These are phyloP conservation scores for Fusarium sp. DNA, from an alignment of 2,329 filamentous ascomycete genomes.

Conservation along the genomic window DNA sequence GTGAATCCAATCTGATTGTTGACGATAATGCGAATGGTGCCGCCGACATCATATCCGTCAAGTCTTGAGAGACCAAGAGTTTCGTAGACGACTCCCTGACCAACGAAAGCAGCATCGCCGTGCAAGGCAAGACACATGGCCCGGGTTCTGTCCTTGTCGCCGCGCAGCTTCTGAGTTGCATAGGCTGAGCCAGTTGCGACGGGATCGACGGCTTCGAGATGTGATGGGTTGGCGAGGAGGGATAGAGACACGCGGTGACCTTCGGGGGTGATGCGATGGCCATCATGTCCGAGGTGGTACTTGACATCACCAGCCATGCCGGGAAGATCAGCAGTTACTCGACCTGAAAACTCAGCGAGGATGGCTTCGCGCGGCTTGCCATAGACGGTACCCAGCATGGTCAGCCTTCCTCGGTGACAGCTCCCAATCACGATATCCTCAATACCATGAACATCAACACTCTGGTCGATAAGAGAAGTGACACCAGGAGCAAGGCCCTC, in stretches of 20 bases:
- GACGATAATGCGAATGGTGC: constrained; percentile 94
- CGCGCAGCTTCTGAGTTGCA: constrained; percentile 97
- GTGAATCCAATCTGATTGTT: constrained; percentile 99
- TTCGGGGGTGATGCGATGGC: constrained; percentile 95
- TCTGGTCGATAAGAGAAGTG: constrained; percentile 97
- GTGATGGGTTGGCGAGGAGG: constrained; percentile 96
- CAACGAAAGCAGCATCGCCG: constrained; percentile 96
- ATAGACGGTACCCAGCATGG: constrained; percentile 97
- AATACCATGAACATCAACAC: constrained; percentile 90
- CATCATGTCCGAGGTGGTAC: constrained; percentile 99
- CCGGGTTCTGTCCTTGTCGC: constrained; percentile 82
- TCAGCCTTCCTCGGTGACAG: constrained; percentile 97
- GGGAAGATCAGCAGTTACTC: constrained; percentile 86
- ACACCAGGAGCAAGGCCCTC: constrained; percentile 97
- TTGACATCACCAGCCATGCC: constrained; percentile 94
- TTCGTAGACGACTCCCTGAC: constrained; percentile 96
- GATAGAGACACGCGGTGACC: constrained; percentile 98
- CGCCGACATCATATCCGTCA: constrained; percentile 94
- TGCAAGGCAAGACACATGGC: constrained; percentile 96
- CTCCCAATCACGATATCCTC: constrained; percentile 99
- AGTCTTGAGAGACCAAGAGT: constrained; percentile 96
- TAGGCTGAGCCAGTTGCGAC: constrained; percentile 96
- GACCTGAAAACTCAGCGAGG: constrained; percentile 96
- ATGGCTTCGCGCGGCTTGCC: constrained; percentile 99
- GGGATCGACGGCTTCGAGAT: constrained; percentile 96